phyloP scores from a whole-genome alignment of 768 basidiomycete species.

The Panellus pusillus region DNA sequence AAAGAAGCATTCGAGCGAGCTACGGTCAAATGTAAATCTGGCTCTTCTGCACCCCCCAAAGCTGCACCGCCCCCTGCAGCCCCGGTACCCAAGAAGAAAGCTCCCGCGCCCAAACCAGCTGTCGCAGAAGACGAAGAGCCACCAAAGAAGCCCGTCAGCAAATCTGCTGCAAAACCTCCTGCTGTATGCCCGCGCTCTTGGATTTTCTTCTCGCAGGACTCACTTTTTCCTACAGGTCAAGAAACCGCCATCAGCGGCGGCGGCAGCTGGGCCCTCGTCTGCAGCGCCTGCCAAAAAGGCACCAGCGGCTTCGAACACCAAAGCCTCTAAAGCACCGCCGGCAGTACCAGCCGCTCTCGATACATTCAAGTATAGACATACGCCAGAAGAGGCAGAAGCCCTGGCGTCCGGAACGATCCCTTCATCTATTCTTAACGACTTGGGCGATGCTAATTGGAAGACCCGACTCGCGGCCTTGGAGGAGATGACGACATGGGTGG shows the following conservation, averaged over 20 bases:
- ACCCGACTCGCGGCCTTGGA: constrained; percentile 83
- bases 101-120: constrained; percentile 23
- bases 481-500: constrained; percentile 82
- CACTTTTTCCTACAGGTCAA: constrained; percentile 41
- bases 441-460: constrained; percentile 95
- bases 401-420: constrained; percentile 77
- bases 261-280: constrained; percentile 31
- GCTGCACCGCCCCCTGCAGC: constrained; percentile 29
- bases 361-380: constrained; percentile 87
- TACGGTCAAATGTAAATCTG: constrained; percentile 84
- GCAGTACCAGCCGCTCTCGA: constrained; percentile 63
- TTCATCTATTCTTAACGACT: constrained; percentile 60
- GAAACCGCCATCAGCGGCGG: constrained; percentile 43
- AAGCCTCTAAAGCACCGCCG: constrained; percentile 47
- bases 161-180: constrained; percentile 43
- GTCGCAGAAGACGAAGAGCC: constrained; percentile 31
- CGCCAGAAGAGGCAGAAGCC: constrained; percentile 88
- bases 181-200: constrained; percentile 18
- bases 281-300: constrained; percentile 45
- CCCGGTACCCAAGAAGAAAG: constrained; percentile 36
- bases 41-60: constrained; percentile 52
- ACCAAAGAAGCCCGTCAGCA: constrained; percentile 41
- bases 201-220: neutral
- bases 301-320: constrained; percentile 36
- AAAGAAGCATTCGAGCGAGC: constrained; percentile 93